Evolutionary conservation across 2,329 filamentous ascomycete genomes (phyloP).

Genomic region (Paraconiothyrium sp.): DNA sequence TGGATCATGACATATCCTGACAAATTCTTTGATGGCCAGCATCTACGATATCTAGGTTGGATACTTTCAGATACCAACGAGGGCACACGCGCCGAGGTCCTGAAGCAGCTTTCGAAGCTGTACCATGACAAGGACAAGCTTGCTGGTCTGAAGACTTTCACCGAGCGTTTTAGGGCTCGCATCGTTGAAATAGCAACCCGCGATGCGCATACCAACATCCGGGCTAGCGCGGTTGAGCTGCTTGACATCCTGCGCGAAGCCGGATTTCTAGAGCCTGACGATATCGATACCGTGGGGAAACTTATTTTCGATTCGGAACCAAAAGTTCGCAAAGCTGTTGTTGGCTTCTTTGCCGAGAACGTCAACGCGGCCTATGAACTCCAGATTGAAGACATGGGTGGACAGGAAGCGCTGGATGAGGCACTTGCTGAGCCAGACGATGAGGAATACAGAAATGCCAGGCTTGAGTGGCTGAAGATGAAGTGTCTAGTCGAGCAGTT

Average conservation of each 20-base stretch:
- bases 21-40: constrained; percentile 88
- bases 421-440: constrained; percentile 75
- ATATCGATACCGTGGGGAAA: constrained; percentile 87
- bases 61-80: constrained; percentile 84
- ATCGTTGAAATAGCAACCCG: constrained; percentile 92
- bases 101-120: constrained; percentile 82
- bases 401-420: constrained; percentile 79
- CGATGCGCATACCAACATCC: constrained; percentile 82
- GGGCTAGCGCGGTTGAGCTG: constrained; percentile 81
- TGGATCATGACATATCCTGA: constrained; percentile 90
- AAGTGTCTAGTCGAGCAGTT: constrained; percentile 90
- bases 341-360: constrained; percentile 88
- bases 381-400: constrained; percentile 84
- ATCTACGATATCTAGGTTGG: constrained; percentile 95
- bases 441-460: constrained; percentile 76
- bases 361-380: constrained; percentile 82
- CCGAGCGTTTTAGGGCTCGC: constrained; percentile 86
- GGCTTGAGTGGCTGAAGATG: constrained; percentile 86
- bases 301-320: constrained; percentile 89
- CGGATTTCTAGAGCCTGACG: constrained; percentile 87
- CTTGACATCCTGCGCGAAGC: constrained; percentile 83
- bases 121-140: constrained; percentile 84
- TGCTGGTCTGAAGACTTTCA: constrained; percentile 82
- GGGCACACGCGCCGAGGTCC: constrained; percentile 81
- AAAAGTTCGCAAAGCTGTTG: constrained; percentile 86